phyloP scores from a whole-genome alignment of 2,329 filamentous ascomycete species.

The Mycosphaerella sp. region DNA sequence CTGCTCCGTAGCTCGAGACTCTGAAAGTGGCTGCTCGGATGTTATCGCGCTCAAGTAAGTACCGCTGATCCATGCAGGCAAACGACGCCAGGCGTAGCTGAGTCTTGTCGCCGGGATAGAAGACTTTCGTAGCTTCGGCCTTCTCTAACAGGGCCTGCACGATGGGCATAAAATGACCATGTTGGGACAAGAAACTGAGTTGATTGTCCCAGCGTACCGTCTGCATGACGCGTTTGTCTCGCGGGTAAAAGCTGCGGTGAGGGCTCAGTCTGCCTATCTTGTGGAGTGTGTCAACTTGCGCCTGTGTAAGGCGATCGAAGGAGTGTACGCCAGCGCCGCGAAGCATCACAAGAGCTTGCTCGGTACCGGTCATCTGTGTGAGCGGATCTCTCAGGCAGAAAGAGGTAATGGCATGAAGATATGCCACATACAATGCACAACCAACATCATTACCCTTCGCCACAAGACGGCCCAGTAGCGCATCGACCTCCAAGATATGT shows the following conservation, averaged over 20 bases:
- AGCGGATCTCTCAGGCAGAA: slow-evolving; percentile 52
- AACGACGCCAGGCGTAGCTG: slow-evolving; percentile 3
- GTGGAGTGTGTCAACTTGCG: slow-evolving; percentile 21
- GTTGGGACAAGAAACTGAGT: slow-evolving; percentile 39
- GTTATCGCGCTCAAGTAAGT: slow-evolving; percentile 27
- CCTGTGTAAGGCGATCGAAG: slow-evolving; percentile 21
- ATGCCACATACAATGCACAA: slow-evolving; percentile 35
- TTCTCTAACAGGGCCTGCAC: slow-evolving; percentile 29
- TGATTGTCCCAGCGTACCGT: slow-evolving; percentile 37
- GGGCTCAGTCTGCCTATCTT: slow-evolving; percentile 34
- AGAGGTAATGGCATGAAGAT: slow-evolving; percentile 56
- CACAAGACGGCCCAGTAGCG: slow-evolving; percentile 51
- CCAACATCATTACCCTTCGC: slow-evolving; percentile 46
- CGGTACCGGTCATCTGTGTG: slow-evolving; percentile 53
- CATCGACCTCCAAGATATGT: slow-evolving; percentile 49
- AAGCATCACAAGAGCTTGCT: slow-evolving; percentile 42
- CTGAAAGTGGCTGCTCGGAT: slow-evolving; percentile 31
- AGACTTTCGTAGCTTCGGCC: slow-evolving; percentile 11
- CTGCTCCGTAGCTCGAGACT: slow-evolving; percentile 32
- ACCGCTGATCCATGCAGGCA: slow-evolving; percentile 1
- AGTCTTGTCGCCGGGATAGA: slow-evolving; percentile 12
- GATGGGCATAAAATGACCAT: slow-evolving; percentile 31
- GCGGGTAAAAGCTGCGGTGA: slow-evolving; percentile 41
- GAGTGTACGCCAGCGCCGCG: slow-evolving; percentile 19
- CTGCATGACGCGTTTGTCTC: slow-evolving; percentile 40